These are phyloP conservation scores for Drechslerella coelobrocha DNA, from an alignment of 2,329 filamentous ascomycete genomes.

Conservation along the genomic window DNA sequence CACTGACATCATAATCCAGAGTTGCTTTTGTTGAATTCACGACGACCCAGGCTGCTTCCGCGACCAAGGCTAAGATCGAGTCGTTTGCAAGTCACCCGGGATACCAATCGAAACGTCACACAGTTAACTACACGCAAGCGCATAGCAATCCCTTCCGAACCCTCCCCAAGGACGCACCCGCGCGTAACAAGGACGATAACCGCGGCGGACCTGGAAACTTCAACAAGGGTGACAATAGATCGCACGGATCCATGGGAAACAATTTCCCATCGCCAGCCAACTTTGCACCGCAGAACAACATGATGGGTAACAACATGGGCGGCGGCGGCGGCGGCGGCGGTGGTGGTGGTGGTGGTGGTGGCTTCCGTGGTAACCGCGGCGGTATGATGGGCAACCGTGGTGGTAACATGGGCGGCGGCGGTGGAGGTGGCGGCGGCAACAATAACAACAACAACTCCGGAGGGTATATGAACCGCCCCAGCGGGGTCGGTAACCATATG, in stretches of 20 bases:
- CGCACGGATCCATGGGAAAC: constrained; percentile 56
- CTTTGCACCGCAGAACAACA: constrained; percentile 50
- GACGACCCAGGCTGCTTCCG: constrained; percentile 82
- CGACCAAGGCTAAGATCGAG: constrained; percentile 82
- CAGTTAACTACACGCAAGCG: constrained; percentile 76
- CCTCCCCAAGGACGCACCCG: constrained; percentile 83
- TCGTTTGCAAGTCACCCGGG: constrained; percentile 64
- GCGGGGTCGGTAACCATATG: constrained; percentile 60
- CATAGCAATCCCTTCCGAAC: constrained; percentile 87
- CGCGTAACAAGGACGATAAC: constrained; percentile 67
- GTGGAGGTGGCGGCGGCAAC: constrained; percentile 57
- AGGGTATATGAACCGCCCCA: constrained; percentile 63
- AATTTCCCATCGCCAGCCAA: constrained; percentile 58
- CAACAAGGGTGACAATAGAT: constrained; percentile 58
- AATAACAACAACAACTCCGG: too few species aligned
- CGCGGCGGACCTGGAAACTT: constrained; percentile 59
- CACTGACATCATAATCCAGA: constrained; percentile 57
- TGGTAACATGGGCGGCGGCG: constrained; percentile 59
- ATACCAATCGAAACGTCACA: constrained; percentile 70
- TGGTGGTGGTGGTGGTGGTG: constrained; percentile 60
- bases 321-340: constrained; percentile 65
- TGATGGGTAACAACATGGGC: constrained; percentile 55
- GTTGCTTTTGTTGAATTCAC: constrained; percentile 85
- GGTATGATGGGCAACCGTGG: constrained; percentile 58
- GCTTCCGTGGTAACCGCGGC: constrained; percentile 63